Evolutionary conservation across 2,329 filamentous ascomycete genomes (phyloP).

Genomic region (Beauveria sp.): DNA sequence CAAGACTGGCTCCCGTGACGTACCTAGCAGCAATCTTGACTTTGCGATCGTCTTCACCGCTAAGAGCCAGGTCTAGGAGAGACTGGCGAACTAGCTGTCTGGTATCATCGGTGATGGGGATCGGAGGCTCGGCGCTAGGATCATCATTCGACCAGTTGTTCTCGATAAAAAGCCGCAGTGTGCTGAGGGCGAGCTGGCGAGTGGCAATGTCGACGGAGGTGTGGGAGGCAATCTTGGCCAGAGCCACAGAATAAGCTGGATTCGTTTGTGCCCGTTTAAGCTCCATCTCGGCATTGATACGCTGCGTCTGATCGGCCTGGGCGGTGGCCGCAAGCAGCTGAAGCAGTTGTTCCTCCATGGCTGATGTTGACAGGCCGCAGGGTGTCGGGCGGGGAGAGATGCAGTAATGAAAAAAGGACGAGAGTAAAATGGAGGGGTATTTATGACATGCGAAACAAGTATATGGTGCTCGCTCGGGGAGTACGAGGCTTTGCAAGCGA

Average conservation of each 20-base stretch:
- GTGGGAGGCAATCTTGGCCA: slow-evolving; percentile 76
- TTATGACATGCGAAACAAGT: neutral
- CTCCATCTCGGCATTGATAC: slow-evolving; percentile 80
- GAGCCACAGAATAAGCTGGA: slow-evolving; percentile 67
- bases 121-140: slow-evolving; percentile 54
- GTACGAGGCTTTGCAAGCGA: neutral
- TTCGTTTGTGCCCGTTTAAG: slow-evolving; percentile 63
- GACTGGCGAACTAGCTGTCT: slow-evolving; percentile 67
- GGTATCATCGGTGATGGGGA: slow-evolving; percentile 64
- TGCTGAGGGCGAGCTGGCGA: slow-evolving; percentile 74
- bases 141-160: slow-evolving; percentile 74
- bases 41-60: slow-evolving; percentile 68
- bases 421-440: slow-evolving; percentile 6
- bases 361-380: slow-evolving; percentile 14
- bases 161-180: slow-evolving; percentile 76
- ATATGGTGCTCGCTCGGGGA: neutral
- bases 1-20: slow-evolving; percentile 19
- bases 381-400: neutral
- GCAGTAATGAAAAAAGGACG: neutral
- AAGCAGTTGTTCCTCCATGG: slow-evolving; percentile 89
- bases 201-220: slow-evolving; percentile 63
- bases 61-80: slow-evolving; percentile 71
- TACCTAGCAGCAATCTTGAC: slow-evolving; percentile 85
- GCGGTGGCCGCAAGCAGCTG: slow-evolving; percentile 83
- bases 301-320: slow-evolving; percentile 63